A percentile compares a stretch with the other conserved stretches of the same genome.
Evolutionary conservation across 2,329 filamentous ascomycete genomes (phyloP).

Genomic region (Alternaria sp.): DNA sequence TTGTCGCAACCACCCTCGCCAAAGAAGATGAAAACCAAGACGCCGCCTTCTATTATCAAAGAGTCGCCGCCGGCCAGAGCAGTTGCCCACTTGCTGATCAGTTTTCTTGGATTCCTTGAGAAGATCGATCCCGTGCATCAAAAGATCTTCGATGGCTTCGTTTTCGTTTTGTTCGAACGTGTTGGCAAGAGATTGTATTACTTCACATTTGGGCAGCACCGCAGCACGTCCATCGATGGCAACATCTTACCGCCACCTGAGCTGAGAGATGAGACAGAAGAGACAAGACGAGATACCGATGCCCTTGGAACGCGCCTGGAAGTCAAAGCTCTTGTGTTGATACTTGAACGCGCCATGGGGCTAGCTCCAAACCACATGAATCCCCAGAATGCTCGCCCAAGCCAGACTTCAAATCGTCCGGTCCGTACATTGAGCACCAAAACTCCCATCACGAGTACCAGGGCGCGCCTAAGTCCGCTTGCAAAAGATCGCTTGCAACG

Average conservation of each 20-base stretch:
- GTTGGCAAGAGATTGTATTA: slow-evolving; percentile 49
- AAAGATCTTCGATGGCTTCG: slow-evolving; percentile 53
- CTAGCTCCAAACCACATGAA: slow-evolving; percentile 49
- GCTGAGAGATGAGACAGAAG: slow-evolving; percentile 6
- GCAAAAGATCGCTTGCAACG: slow-evolving; percentile 54
- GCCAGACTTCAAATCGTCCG: slow-evolving; percentile 7
- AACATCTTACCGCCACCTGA: slow-evolving; percentile 31
- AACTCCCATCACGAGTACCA: slow-evolving; percentile 30
- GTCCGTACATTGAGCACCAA: slow-evolving; percentile 37
- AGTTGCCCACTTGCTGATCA: slow-evolving; percentile 46
- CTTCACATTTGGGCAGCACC: slow-evolving; percentile 47
- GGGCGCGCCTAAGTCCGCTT: slow-evolving; percentile 41
- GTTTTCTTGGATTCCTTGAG: slow-evolving; percentile 47
- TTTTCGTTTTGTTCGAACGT: slow-evolving; percentile 50
- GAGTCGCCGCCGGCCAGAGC: slow-evolving; percentile 34
- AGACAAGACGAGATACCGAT: slow-evolving; percentile 26
- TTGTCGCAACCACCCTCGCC: neutral
- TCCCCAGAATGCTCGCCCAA: slow-evolving; percentile 17
- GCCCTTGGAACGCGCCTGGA: slow-evolving; percentile 39
- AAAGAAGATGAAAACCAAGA: slow-evolving; percentile 16
- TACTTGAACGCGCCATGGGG: slow-evolving; percentile 50
- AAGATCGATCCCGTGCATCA: slow-evolving; percentile 44
- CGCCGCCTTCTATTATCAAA: slow-evolving; percentile 10
- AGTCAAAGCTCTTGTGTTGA: slow-evolving; percentile 50
- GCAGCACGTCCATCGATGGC: slow-evolving; percentile 30